Evolutionary conservation across 805 yeast species (phyloP).

Genomic region (Lachancea nothofagi): DNA sequence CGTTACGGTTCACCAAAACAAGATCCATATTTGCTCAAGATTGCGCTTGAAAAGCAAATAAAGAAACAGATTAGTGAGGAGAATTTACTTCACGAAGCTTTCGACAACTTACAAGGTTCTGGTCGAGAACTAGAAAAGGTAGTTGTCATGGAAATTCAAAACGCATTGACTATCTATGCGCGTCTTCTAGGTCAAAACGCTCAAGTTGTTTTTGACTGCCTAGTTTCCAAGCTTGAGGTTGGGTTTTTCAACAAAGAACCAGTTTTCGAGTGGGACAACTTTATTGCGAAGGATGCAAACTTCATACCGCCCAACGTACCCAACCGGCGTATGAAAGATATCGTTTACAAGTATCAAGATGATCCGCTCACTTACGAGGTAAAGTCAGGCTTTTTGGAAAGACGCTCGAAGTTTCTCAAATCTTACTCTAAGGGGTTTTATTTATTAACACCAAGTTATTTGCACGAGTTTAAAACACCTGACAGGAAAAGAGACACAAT

Average conservation of each 20-base stretch:
- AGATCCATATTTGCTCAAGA: conserved; percentile 79
- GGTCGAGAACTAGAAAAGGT: conserved; percentile 86
- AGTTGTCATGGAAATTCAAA: conserved; percentile 81
- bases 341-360: conserved; percentile 60
- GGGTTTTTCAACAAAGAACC: conserved; percentile 77
- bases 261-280: conserved; percentile 82
- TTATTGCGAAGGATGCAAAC: conserved; percentile 63
- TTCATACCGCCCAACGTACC: conserved; percentile 61
- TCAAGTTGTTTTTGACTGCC: conserved; percentile 58
- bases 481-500: conserved; percentile 76
- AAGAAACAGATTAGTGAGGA: conserved; percentile 77
- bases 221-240: conserved; percentile 58
- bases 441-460: conserved; percentile 78
- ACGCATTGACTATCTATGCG: conserved; percentile 68
- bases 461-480: conserved; percentile 83
- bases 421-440: conserved; percentile 90
- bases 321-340: conserved; percentile 54
- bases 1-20: conserved; percentile 43
- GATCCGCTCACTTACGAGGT: conserved; percentile 65
- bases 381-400: conserved; percentile 75
- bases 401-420: conserved; percentile 86
- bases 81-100: conserved; percentile 83
- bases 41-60: conserved; percentile 68
- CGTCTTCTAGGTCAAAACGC: conserved; percentile 68
- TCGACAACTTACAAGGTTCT: conserved; percentile 74